Base-by-base conservation (phyloP, 148 eudicot species). In the Selenicereus undatus region DNA sequence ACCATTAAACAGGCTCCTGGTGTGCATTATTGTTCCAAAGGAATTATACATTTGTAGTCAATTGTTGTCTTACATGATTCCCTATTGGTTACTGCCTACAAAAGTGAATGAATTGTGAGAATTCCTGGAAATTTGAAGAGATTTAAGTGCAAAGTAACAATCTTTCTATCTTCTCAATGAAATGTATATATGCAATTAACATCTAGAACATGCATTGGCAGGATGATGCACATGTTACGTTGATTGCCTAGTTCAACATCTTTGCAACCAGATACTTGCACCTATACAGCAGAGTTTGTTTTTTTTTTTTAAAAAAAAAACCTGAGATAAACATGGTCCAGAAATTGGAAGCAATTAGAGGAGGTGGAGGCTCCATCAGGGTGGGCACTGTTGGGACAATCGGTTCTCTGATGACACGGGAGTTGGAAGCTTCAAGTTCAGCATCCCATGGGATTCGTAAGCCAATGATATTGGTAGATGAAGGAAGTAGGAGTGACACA, bases 281-380 rank as follows among this genome's bases (percentile, higher is more conserved):
- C 32, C 2, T 2, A 32, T 32, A 32, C 32, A 32, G 32, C 32
- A 32, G 32, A 32, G 32, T n/a, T n/a, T n/a, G n/a, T n/a, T n/a
- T n/a, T n/a, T n/a, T n/a, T n/a, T n/a, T n/a, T n/a, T n/a, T n/a
- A n/a, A 32, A 32, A 32, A 32, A 2, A 32, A 32, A 32, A 66
- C 71, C 32, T 66, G 32, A 66, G 71, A 27, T 35, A 80, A 86
- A 86, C 69, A 95, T 93, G 97, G 89, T 87, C 79, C 86, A 85
- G 20, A 96, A 86, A 77, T 84, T 92, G 60, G 97, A 93, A 90
- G 87, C 92, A 42, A 91, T 92, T 60, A 91, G 84, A 87, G 89
- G 98, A 39, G 91, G 97, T 11, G 98, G 95, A 79, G 93, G 97
- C 77, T 94, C 98, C 11, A 73, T 96, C 79, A 90, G 87, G 90